phyloP scores from a whole-genome alignment of 345 rosid genomes.

The Ceriops decandra region DNA sequence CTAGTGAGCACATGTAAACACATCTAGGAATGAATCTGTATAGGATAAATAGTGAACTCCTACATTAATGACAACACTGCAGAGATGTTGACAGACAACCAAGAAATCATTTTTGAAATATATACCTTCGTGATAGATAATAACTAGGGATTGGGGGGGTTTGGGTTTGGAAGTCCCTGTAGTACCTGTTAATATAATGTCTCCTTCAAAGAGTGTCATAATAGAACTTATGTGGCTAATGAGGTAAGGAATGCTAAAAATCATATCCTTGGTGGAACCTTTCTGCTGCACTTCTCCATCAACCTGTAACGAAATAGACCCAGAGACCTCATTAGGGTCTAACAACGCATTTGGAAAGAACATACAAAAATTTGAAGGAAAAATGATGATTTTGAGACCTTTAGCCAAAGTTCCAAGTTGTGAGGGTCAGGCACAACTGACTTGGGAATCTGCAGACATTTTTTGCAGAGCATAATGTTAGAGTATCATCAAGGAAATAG shows the following conservation, averaged over 20 bases:
- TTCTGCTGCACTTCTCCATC: slow-evolving; percentile 74
- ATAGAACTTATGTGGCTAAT: slow-evolving; percentile 86
- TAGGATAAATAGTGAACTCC: too few relatives aligned
- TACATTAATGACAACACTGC: too few relatives aligned
- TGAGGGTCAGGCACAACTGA: slow-evolving; percentile 64
- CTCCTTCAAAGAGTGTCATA: slow-evolving; percentile 87
- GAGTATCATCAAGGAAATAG: too few relatives aligned
- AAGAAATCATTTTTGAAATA: too few relatives aligned
- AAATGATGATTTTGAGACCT: slow-evolving; percentile 38
- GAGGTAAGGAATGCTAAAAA: slow-evolving; percentile 75
- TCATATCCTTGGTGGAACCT: slow-evolving; percentile 85
- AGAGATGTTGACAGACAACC: too few relatives aligned
- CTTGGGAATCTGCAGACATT: not conserved
- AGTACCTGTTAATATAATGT: slow-evolving; percentile 78
- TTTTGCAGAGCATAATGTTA: too few relatives aligned
- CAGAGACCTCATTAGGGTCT: slow-evolving; percentile 4
- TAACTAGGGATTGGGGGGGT: not conserved
- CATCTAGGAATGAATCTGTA: too few relatives aligned
- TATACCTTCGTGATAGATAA: too few relatives aligned
- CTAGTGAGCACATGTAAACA: too few relatives aligned
- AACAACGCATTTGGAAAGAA: not conserved
- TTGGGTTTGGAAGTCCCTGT: not conserved
- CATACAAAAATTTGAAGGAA: not conserved
- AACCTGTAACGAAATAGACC: slow-evolving; percentile 39
- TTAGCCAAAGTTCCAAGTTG: slow-evolving; percentile 85